Percentiles rank a stretch among this genome's conserved stretches.
phyloP scores from a whole-genome alignment of 2,329 filamentous ascomycete species.

The Colletotrichum tabaci region DNA sequence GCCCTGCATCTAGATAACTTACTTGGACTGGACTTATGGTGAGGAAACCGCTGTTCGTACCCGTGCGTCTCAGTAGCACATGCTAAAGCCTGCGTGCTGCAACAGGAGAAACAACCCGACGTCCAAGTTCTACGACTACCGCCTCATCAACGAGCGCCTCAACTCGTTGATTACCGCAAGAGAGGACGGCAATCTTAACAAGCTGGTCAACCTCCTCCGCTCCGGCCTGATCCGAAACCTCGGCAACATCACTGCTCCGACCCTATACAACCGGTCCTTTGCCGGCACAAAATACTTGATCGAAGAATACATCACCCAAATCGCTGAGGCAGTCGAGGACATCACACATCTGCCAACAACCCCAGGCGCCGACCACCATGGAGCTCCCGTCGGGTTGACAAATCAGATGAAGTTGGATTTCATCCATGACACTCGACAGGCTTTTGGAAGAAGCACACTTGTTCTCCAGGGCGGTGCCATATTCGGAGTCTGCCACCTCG shows the following conservation, averaged over 20 bases:
- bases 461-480: constrained; percentile 92
- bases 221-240: constrained; percentile 87
- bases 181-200: constrained; percentile 79
- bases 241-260: constrained; percentile 89
- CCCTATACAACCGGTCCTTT: constrained; percentile 87
- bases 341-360: constrained; percentile 77
- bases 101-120: constrained; percentile 84
- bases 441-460: constrained; percentile 88
- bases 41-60: constrained; percentile 43
- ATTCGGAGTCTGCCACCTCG: constrained; percentile 91
- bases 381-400: constrained; percentile 63
- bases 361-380: constrained; percentile 56
- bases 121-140: constrained; percentile 88
- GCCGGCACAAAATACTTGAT: constrained; percentile 92
- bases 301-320: constrained; percentile 89
- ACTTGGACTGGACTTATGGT: constrained; percentile 87
- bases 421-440: constrained; percentile 88
- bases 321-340: constrained; percentile 85
- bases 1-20: constrained; percentile 87
- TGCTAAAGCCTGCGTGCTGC: constrained; percentile 28
- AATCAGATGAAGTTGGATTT: constrained; percentile 88
- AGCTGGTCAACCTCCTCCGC: constrained; percentile 83
- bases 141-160: constrained; percentile 84
- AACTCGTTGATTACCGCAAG: constrained; percentile 79
- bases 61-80: constrained; percentile 36